A percentile compares a stretch with the other conserved stretches of the same genome.
phyloP scores from a whole-genome alignment of 345 rosid species.

The Hibiscus trionum region DNA sequence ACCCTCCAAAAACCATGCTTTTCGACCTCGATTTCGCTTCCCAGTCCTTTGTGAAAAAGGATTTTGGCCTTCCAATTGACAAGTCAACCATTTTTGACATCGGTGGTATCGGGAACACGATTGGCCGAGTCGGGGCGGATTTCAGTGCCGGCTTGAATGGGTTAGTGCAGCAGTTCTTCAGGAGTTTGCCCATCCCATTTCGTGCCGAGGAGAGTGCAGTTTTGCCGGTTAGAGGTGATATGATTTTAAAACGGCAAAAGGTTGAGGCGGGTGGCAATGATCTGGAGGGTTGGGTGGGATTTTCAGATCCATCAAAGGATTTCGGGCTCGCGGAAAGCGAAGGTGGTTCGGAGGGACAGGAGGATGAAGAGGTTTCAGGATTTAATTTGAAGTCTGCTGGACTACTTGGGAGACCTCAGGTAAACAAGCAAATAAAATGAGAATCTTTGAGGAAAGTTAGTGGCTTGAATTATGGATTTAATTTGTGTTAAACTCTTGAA shows the following conservation, averaged over 20 bases:
- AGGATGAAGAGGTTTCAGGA: constrained; percentile 47
- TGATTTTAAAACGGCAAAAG: constrained; percentile 22
- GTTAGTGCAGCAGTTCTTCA: constrained; percentile 70
- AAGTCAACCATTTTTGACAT: constrained; percentile 58
- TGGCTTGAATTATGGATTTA: neutral
- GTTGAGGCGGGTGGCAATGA: constrained; percentile 15
- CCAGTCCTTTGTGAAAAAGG: constrained; percentile 33
- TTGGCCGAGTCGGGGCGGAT: constrained; percentile 89
- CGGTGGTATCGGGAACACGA: constrained; percentile 60
- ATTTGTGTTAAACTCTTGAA: neutral
- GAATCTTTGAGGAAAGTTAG: neutral
- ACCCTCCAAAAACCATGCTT: constrained; percentile 45
- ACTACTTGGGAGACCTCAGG: constrained; percentile 62
- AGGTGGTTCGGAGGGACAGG: constrained; percentile 21
- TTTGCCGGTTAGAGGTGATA: constrained; percentile 24
- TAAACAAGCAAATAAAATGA: constrained; percentile 13
- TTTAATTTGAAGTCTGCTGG: constrained; percentile 46
- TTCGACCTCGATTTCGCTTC: constrained; percentile 66
- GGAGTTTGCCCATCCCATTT: constrained; percentile 63
- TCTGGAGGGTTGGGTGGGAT: constrained; percentile 26
- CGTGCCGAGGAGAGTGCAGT: constrained; percentile 39
- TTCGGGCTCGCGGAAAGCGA: constrained; percentile 34
- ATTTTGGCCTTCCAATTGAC: constrained; percentile 37
- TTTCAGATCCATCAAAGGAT: constrained; percentile 40
- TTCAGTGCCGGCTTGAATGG: constrained; percentile 71